These are phyloP conservation scores for Phytomonas sp. DNA, from an alignment of 208 protist genomes.

Conservation along the genomic window DNA sequence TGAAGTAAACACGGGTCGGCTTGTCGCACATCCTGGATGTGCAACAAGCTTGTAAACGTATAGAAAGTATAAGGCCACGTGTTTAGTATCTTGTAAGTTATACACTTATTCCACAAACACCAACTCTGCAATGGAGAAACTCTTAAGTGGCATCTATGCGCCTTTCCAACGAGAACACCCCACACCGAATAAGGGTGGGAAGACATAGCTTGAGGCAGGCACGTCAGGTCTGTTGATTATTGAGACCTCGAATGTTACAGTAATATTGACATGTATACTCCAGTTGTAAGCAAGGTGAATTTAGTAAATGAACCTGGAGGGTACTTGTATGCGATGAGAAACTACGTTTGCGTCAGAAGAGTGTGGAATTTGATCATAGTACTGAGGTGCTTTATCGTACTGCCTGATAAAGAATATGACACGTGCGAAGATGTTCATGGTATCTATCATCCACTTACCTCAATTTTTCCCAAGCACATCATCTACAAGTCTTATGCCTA, in stretches of 20 bases:
- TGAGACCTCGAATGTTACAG: background rate
- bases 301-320: background rate
- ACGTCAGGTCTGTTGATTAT: background rate
- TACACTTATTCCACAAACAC: background rate
- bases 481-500: constrained; percentile 63
- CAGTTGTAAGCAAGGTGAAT: background rate
- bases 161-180: background rate
- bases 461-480: constrained; percentile 61
- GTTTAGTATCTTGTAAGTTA: background rate
- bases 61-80: background rate
- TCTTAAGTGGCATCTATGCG: background rate
- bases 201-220: background rate
- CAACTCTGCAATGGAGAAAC: background rate
- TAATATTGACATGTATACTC: background rate
- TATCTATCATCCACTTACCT: constrained; percentile 91
- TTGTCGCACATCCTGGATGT: background rate
- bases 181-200: background rate
- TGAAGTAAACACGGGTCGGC: background rate
- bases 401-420: constrained; percentile 48
- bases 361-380: constrained; percentile 65
- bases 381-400: constrained; percentile 79
- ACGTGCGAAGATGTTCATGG: constrained; percentile 89
- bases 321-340: background rate
- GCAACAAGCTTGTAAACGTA: background rate
- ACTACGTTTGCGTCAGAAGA: constrained; percentile 33